Evolutionary conservation across 331 rosid species (phyloP), one percentile per base, ranked within the genome.

Genomic region (Dryas integrifolia): DNA sequence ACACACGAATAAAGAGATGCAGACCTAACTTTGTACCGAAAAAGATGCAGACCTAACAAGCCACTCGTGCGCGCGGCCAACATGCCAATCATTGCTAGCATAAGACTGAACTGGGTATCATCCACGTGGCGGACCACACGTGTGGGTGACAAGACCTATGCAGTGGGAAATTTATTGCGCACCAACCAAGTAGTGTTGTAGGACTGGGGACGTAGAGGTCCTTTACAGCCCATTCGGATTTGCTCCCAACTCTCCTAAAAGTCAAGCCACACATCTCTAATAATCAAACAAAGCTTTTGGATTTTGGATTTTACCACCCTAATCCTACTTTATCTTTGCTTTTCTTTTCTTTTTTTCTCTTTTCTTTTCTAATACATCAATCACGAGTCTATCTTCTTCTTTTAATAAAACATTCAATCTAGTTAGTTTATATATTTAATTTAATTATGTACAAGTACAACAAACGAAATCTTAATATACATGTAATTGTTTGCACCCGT

Each of bases 51-150:
- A n/a, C 35, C 41, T 26, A 30, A 9, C 47, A 69, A 62, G 39
- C 72, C 92, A 81, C 85, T 79, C 96, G 96, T 90, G 92, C 85
- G 91, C 89, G 80, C 80, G 64, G 65, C 55, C 79, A 79, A 52
- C 74, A 61, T 58, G 60, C 80, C 81, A 87, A 87, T 87, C 43
- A 86, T 90, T 90, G 84, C 86, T 0, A 18, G 75, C 80, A 76
- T 30, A 77, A 61, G 81, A 77, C 24, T 51, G 77, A 16, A 50
- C 5, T 15, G 69, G 69, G 67, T 3, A 30, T 13, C n/a, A 9
- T 71, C 79, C 81, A 73, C 83, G 52, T 78, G 87, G 73, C 53
- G 39, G 44, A 52, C 55, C 63, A 72, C 86, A 81, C 85, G 89
- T 84, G 86, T 80, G 82, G 65, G 21, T 58, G 85, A 79, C 65